Base-by-base conservation (phyloP, 139 green algal genomes). In the Gonium pectorale region DNA sequence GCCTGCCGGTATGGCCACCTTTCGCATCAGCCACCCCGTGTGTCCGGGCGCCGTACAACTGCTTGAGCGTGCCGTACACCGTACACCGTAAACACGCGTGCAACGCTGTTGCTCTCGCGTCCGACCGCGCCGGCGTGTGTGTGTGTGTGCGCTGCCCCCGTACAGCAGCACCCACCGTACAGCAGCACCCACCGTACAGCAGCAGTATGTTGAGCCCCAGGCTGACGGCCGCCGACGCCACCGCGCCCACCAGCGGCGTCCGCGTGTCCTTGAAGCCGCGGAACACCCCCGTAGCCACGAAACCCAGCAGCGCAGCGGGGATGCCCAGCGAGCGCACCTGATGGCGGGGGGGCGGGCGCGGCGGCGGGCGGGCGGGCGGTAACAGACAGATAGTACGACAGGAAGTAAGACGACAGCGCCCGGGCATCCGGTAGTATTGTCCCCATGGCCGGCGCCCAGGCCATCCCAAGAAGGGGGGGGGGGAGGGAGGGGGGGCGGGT, bases 231-330 rank as follows among this genome's bases (percentile, higher is more conserved):
- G 86, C 86, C 9, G 88, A 79, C 21, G 70, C 67, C 5, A 79
- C 27, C 3, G 91, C 85, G 29, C 67, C 89, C 5, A 75, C 54
- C 66, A 94, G 78, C 35, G 91, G 91, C n/a, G 91, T 94, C 35
- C 54, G 67, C 13, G 91, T 96, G 87, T 96, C 92, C 54, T 90
- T 91, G 71, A 90, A 84, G 17, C 93, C 93, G 2, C 91, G 72
- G 67, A 93, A 95, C 5, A 88, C 89, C 13, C 87, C 91, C 21
- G 87, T 90, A 0, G 88, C 86, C 75, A 95, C 93, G 72, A 93
- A 93, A 8, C 88, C 79, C 7, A 94, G 31, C 68, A 96, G 83
- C 31, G 71, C 88, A 2, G 86, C 82, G 3, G 89, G 63, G 19
- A 91, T 82, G 38, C 89, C 88, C 29, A 88, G 85, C 0, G 79